These are phyloP conservation scores for Anisodus acutangulus DNA, from an alignment of 257 asterid species.

Conservation along the genomic window DNA sequence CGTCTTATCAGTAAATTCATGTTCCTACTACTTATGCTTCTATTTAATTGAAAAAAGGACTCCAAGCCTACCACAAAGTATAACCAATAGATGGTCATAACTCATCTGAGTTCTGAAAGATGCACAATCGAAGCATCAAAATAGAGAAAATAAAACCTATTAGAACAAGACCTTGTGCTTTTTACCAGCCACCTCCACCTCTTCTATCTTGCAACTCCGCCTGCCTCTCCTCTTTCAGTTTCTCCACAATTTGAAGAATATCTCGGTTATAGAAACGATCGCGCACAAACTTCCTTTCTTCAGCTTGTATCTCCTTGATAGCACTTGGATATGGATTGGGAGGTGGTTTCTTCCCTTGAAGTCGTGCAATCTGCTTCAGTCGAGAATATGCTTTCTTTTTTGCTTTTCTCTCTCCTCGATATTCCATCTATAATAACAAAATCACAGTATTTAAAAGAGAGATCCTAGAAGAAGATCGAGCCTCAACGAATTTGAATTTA, in stretches of 20 bases:
- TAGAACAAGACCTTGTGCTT: neutral
- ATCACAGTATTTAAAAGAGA: neutral
- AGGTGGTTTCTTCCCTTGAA: conserved; percentile 75
- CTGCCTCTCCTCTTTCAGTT: conserved; percentile 54
- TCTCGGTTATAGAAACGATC: conserved; percentile 62
- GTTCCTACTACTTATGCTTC: neutral
- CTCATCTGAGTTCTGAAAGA: neutral
- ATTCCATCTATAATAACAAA: conserved; percentile 63
- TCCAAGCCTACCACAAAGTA: neutral
- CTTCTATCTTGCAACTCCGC: conserved; percentile 50
- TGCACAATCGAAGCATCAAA: neutral
- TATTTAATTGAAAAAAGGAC: neutral
- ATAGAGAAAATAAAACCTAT: neutral
- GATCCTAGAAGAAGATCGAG: neutral
- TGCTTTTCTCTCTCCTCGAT: conserved; percentile 57
- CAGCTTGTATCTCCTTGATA: conserved; percentile 76
- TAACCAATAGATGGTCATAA: neutral
- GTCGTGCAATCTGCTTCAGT: conserved; percentile 68
- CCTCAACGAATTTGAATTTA: neutral
- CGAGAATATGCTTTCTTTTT: conserved; percentile 71
- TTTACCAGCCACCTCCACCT: conserved; percentile 37
- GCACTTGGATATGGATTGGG: conserved; percentile 84
- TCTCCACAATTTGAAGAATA: conserved; percentile 42
- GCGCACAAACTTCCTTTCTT: conserved; percentile 62
- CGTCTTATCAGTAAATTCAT: neutral